Percentiles rank a stretch among this genome's conserved stretches.
These are phyloP conservation scores for Oenanthe sinensis DNA, from an alignment of 129 eudicot genomes.

Conservation along the genomic window DNA sequence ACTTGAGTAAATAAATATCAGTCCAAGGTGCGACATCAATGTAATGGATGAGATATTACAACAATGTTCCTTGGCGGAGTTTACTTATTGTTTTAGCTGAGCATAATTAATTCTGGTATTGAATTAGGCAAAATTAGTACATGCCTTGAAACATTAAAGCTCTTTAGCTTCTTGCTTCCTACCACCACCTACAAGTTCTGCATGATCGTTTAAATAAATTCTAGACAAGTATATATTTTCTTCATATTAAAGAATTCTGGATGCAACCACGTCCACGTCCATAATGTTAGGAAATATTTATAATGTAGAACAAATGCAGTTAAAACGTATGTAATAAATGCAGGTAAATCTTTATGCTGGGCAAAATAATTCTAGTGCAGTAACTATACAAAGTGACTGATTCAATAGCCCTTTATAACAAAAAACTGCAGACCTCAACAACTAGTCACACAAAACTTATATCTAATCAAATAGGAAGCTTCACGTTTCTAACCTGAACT, in stretches of 20 bases:
- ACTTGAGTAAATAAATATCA: not conserved
- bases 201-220: not conserved
- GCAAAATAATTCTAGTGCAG: not conserved
- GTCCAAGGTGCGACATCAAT: not conserved
- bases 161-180: not conserved
- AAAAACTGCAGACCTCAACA: not conserved
- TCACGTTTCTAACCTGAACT: constrained; percentile 15
- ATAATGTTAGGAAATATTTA: not conserved
- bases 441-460: not conserved
- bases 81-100: not conserved
- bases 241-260: not conserved
- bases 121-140: not conserved
- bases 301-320: not conserved
- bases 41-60: not conserved
- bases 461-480: not conserved
- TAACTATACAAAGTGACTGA: not conserved
- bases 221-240: not conserved
- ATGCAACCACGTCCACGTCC: not conserved
- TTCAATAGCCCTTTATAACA: not conserved
- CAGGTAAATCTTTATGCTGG: not conserved
- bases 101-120: too few relatives aligned
- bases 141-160: not conserved
- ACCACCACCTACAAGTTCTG: not conserved
- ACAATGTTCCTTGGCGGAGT: not conserved
- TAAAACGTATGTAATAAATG: not conserved